A percentile compares a stretch with the other conserved stretches of the same genome.
Conservation (phyloP, 345 rosid genomes). For the Cardamine occulta region DNA sequence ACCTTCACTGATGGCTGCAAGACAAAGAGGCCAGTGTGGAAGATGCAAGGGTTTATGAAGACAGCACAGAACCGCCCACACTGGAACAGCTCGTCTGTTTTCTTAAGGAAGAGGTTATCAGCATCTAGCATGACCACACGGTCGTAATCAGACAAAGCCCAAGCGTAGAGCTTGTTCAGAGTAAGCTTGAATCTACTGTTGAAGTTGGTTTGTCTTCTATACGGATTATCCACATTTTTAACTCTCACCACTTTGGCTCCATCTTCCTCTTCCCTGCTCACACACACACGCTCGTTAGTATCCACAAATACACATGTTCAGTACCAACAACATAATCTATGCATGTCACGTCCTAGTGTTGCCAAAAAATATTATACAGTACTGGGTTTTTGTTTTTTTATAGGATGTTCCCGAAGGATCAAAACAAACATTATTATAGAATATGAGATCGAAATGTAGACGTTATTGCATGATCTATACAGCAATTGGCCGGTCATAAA, state of each 20-base stretch:
- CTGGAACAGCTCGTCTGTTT: constrained; percentile 92
- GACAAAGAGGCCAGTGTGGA: constrained; percentile 97
- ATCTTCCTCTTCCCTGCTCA: constrained; percentile 79
- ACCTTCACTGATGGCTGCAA: constrained; percentile 77
- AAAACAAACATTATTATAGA: background rate
- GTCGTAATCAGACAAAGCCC: constrained; percentile 86
- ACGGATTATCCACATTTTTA: constrained; percentile 85
- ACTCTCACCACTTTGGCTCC: constrained; percentile 91
- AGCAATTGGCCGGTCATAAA: constrained; percentile 25
- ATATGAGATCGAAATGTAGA: constrained; percentile 12
- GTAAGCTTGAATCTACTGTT: constrained; percentile 84
- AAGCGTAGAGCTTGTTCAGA: constrained; percentile 89
- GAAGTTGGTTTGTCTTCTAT: constrained; percentile 62
- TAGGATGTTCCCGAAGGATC: background rate
- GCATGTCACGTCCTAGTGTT: constrained; percentile 12
- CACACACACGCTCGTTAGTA: background rate
- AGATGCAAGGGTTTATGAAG: constrained; percentile 95
- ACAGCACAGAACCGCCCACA: constrained; percentile 96
- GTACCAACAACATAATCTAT: constrained; percentile 21
- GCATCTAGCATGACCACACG: constrained; percentile 94
- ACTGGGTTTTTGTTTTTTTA: background rate
- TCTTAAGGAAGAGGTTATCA: constrained; percentile 83
- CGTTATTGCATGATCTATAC: constrained; percentile 19
- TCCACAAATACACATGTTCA: background rate
- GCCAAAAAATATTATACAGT: background rate